phyloP scores from a whole-genome alignment of 108 stramenopile genomes.

The Nitzschia palea region DNA sequence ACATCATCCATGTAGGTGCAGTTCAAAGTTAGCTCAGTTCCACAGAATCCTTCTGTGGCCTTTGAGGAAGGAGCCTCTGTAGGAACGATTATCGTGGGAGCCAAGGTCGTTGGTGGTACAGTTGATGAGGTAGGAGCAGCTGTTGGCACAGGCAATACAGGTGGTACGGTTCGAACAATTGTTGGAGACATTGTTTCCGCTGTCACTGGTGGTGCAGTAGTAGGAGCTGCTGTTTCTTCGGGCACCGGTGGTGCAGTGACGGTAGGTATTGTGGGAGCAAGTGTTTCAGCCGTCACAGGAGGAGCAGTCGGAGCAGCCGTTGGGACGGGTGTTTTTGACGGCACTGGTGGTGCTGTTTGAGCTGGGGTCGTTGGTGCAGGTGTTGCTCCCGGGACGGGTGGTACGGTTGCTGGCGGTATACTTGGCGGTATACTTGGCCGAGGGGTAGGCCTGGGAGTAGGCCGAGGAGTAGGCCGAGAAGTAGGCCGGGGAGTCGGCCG shows the following conservation, averaged over 20 bases:
- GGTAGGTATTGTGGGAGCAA: neutral
- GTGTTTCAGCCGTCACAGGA: neutral
- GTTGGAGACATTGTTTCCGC: no score
- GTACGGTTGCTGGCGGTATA: neutral
- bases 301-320: neutral
- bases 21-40: constrained; percentile 4
- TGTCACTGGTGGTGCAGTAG: no score
- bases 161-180: no score
- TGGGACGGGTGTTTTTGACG: constrained; percentile 7
- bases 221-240: neutral
- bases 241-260: neutral
- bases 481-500: neutral
- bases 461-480: neutral
- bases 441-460: neutral
- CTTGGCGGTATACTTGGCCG: neutral
- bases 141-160: no score
- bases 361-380: neutral
- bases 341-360: neutral
- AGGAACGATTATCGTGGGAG: no score
- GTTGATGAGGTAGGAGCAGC: no score
- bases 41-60: constrained; percentile 5
- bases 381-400: neutral
- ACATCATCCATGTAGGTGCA: constrained; percentile 16
- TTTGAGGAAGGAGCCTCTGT: neutral
- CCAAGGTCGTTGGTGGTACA: no score